phyloP scores from a whole-genome alignment of 2,329 filamentous ascomycete species.

The Beauveria brongniartii region DNA sequence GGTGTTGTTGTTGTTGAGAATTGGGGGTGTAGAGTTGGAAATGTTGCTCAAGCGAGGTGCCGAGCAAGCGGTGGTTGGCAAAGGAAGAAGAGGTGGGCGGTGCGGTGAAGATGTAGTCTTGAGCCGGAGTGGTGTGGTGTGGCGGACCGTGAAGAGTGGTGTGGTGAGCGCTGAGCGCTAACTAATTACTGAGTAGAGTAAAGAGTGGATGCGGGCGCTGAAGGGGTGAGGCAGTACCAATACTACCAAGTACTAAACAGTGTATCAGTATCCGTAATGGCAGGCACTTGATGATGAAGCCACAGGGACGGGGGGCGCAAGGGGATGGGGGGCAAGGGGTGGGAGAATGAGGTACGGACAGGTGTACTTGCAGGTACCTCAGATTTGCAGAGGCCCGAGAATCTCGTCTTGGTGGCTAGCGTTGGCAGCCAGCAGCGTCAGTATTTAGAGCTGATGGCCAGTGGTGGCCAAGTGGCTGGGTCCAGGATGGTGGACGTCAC shows the following conservation, averaged over 20 bases:
- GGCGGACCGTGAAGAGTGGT: neutral
- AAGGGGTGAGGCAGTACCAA: too few species aligned
- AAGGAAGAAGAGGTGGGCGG: conserved; percentile 7
- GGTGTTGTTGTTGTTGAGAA: neutral
- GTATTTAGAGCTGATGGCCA: neutral
- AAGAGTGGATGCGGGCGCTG: too few species aligned
- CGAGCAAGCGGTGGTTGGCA: conserved; percentile 10
- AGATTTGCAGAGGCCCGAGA: neutral
- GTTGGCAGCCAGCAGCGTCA: neutral
- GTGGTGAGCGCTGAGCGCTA: neutral
- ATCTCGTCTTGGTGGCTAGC: neutral
- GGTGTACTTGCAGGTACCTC: neutral
- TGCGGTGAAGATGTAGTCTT: conserved; percentile 12
- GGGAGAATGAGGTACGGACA: neutral
- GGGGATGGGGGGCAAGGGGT: too few species aligned
- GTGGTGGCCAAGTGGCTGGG: neutral
- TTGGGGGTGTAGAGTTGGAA: neutral
- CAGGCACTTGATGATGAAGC: neutral
- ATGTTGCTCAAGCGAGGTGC: conserved; percentile 9
- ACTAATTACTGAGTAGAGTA: too few species aligned
- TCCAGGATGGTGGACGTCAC: conserved; percentile 3
- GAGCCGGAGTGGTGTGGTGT: neutral
- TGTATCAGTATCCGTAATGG: neutral
- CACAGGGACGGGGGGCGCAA: too few species aligned
- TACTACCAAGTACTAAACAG: too few species aligned